Evolutionary conservation across 2,329 filamentous ascomycete genomes (phyloP).

Genomic region (Ophiosphaerella korrae): DNA sequence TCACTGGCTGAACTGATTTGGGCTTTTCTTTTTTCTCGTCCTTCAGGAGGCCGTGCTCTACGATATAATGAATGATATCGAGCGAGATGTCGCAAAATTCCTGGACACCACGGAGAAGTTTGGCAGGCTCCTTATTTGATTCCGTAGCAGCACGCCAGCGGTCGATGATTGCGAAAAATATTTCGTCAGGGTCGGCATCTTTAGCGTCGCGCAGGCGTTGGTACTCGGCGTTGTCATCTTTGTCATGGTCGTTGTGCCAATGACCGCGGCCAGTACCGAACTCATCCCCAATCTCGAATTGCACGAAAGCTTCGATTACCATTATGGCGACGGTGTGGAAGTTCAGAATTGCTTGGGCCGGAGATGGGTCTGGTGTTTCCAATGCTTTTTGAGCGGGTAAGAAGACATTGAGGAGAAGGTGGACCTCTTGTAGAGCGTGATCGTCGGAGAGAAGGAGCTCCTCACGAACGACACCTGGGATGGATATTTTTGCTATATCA

Average conservation of each 20-base stretch:
- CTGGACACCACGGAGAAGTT: conserved; percentile 33
- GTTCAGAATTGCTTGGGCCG: conserved; percentile 33
- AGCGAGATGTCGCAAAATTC: conserved; percentile 42
- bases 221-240: conserved; percentile 6
- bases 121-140: conserved; percentile 16
- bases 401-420: conserved; percentile 36
- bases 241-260: conserved; percentile 9
- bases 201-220: conserved; percentile 7
- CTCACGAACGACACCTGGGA: conserved; percentile 46
- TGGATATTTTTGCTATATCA: conserved; percentile 38
- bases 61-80: conserved; percentile 37
- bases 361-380: conserved; percentile 20
- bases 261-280: conserved; percentile 15
- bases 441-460: conserved; percentile 33
- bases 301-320: conserved; percentile 34
- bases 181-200: conserved; percentile 31
- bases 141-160: conserved; percentile 36
- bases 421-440: conserved; percentile 27
- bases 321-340: conserved; percentile 42
- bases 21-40: conserved; percentile 10
- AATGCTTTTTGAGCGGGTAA: conserved; percentile 30
- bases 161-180: conserved; percentile 40
- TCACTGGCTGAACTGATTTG: conserved; percentile 22
- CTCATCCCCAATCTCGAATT: conserved; percentile 35
- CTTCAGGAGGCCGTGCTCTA: conserved; percentile 30